Base-by-base conservation (phyloP, 495 filamentous ascomycete genomes). In the Aspergillus biplanus region DNA sequence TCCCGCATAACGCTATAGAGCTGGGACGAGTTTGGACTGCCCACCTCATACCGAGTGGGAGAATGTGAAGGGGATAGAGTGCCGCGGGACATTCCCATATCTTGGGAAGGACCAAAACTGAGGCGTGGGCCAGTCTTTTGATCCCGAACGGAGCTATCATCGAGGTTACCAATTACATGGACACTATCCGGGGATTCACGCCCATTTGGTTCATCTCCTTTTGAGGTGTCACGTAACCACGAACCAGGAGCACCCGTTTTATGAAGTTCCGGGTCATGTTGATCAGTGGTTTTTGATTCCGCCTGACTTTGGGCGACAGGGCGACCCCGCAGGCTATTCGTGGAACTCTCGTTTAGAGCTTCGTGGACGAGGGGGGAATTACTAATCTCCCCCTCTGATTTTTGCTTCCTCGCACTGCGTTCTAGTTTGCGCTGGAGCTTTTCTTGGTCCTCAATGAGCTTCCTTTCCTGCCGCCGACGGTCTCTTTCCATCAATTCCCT, bases 401-500 rank as follows among this genome's bases (percentile, higher is more conserved):
- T 74, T 64, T 93, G 90, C 59, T 88, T 89, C 69, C 92, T 90
- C 44, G 86, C 86, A 56, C 83, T 84, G 47, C 87, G 81, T 61
- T 89, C 84, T 47, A 97, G 77, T 58, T 83, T 87, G 62, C 87
- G 83, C 60, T 90, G 84, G 31, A 90, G 72, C 61, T 79, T 88
- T 64, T 93, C 89, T 60, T 89, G 86, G 31, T 96, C 90, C 47
- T 84, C 81, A 58, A 87, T 80, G 54, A 82, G 82, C 77, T 91
- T 92, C 70, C 84, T 87, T 60, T 96, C 91, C 62, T 82, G 84
- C 34, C 93, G 83, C 62, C 92, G 85, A 63, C 89, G 81, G 71
- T 97, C 93, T 58, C 93, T 79, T 61, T 97, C 93, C 82, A 97
- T 85, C 37, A 96, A 72, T 67, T 96, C 90, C 18, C 92, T 82